Evolutionary conservation across 1,139 yeast species (phyloP).

Genomic region (Candida albicans): DNA sequence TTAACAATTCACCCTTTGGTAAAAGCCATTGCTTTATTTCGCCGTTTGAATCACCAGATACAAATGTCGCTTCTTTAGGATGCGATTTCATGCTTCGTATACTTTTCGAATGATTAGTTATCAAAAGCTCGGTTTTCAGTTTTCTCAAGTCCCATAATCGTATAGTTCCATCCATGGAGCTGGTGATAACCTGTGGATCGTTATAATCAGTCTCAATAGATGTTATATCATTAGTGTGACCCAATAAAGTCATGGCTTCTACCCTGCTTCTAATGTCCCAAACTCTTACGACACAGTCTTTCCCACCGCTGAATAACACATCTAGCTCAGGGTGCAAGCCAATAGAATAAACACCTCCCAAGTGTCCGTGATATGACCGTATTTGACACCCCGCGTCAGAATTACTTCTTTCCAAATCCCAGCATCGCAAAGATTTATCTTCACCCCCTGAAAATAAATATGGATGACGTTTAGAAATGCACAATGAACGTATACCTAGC

Average conservation of each 20-base stretch:
- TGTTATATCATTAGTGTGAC: constrained; percentile 78
- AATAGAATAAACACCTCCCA: constrained; percentile 83
- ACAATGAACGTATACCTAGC: constrained; percentile 82
- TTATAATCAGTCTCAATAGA: constrained; percentile 64
- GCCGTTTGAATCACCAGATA: constrained; percentile 77
- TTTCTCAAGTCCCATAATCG: constrained; percentile 76
- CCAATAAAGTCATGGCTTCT: constrained; percentile 75
- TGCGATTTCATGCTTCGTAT: constrained; percentile 73
- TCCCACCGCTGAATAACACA: constrained; percentile 83
- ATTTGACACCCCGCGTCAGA: constrained; percentile 55
- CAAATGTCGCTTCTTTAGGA: constrained; percentile 70
- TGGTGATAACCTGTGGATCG: constrained; percentile 84
- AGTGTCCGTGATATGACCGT: constrained; percentile 90
- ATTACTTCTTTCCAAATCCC: constrained; percentile 90
- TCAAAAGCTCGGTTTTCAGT: constrained; percentile 44
- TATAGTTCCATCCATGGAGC: constrained; percentile 83
- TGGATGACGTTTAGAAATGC: constrained; percentile 73
- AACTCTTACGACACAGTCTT: constrained; percentile 82
- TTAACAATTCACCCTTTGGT: constrained; percentile 69
- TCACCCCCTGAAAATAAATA: constrained; percentile 91
- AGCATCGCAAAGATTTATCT: constrained; percentile 91
- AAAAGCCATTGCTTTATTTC: constrained; percentile 80
- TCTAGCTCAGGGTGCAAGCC: constrained; percentile 87
- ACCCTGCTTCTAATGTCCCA: constrained; percentile 91
- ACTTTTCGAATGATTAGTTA: constrained; percentile 85